Percentiles rank a stretch among this genome's conserved stretches.
These are phyloP conservation scores for Malus hybrid DNA, from an alignment of 331 rosid genomes.

Conservation along the genomic window DNA sequence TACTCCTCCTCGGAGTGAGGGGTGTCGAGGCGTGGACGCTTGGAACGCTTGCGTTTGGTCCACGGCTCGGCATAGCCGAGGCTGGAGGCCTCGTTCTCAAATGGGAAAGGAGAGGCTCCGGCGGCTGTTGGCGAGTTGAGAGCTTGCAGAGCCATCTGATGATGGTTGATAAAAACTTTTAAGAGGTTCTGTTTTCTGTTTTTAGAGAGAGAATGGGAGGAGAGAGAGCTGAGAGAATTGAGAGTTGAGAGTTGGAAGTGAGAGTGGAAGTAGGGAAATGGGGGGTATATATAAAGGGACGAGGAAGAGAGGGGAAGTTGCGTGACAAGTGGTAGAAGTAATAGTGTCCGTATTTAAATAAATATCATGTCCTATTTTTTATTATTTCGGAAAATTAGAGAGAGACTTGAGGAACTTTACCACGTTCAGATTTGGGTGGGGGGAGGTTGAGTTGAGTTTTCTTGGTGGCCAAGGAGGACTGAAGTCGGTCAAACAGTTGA, in stretches of 20 bases:
- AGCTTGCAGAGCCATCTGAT: conserved; percentile 68
- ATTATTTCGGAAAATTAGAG: background rate
- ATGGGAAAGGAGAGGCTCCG: conserved; percentile 33
- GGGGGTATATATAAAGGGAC: conserved; percentile 24
- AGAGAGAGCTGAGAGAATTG: background rate
- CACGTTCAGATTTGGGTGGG: background rate
- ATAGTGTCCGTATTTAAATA: conserved; percentile 4
- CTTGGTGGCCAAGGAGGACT: conserved; percentile 46
- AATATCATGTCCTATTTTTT: too few relatives aligned
- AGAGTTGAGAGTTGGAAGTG: background rate
- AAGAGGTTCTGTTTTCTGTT: background rate
- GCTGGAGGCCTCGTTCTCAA: conserved; percentile 28
- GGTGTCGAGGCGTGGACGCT: conserved; percentile 53
- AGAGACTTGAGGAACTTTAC: background rate
- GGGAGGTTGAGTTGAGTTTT: conserved; percentile 1
- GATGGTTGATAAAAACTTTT: background rate
- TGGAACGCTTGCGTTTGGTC: conserved; percentile 88
- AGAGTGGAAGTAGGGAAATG: background rate
- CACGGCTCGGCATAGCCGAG: conserved; percentile 43
- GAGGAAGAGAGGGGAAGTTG: conserved; percentile 53
- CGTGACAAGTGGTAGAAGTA: conserved; percentile 67
- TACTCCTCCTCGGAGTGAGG: conserved; percentile 72
- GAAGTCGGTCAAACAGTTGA: conserved; percentile 47
- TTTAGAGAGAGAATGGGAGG: background rate
- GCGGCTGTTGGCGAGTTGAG: conserved; percentile 68